A percentile compares a stretch with the other conserved stretches of the same genome.
Evolutionary conservation across 2,329 filamentous ascomycete genomes (phyloP).

Genomic region (Aphanocladium album): DNA sequence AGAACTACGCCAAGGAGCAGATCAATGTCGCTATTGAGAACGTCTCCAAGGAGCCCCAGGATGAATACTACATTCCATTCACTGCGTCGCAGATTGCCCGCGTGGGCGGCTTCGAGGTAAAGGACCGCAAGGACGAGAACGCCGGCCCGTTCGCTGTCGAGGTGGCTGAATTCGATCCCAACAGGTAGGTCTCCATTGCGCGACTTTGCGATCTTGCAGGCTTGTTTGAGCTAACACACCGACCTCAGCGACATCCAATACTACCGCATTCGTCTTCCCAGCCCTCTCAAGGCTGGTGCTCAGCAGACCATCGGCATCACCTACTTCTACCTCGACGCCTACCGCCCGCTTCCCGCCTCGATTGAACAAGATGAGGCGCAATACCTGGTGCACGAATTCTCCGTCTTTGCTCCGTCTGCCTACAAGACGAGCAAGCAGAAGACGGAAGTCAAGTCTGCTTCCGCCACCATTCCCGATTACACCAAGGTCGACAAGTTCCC

Average conservation of each 20-base stretch:
- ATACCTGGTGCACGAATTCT: conserved; percentile 81
- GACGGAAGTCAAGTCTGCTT: conserved; percentile 89
- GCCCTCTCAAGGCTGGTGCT: conserved; percentile 66
- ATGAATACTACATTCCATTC: conserved; percentile 89
- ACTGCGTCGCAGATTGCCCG: conserved; percentile 67
- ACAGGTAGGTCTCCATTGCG: conserved; percentile 43
- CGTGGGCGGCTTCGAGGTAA: conserved; percentile 83
- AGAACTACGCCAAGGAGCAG: conserved; percentile 82
- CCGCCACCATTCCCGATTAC: conserved; percentile 74
- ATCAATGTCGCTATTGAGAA: conserved; percentile 96
- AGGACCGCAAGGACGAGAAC: conserved; percentile 77
- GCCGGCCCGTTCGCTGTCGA: conserved; percentile 65
- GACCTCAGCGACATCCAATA: conserved; percentile 63
- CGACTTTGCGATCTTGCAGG: background rate
- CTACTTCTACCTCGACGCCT: conserved; percentile 74
- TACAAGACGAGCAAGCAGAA: conserved; percentile 91
- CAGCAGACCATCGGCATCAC: conserved; percentile 85
- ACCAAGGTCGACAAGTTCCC: conserved; percentile 68
- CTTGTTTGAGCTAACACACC: conserved; percentile 15
- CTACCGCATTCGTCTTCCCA: conserved; percentile 75
- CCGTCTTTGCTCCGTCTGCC: conserved; percentile 74
- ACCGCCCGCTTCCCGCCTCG: conserved; percentile 71
- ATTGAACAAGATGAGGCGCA: conserved; percentile 85
- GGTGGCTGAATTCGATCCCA: conserved; percentile 57
- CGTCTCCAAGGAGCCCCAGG: conserved; percentile 68